Evolutionary conservation across 345 rosid species (phyloP).

Genomic region (Physaria fendleri): DNA sequence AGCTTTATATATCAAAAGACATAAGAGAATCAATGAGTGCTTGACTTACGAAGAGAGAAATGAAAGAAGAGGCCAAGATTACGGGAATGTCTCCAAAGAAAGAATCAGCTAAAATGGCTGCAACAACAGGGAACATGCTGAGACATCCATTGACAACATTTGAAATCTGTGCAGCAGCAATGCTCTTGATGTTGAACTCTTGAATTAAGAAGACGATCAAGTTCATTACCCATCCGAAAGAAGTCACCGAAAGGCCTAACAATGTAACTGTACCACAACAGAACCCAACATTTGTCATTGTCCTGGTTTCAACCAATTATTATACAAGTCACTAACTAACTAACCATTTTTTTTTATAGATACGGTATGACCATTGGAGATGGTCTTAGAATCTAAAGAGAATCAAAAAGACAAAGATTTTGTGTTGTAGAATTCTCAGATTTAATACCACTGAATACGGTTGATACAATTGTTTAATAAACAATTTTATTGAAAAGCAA

Average conservation of each 20-base stretch:
- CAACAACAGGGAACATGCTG: constrained; percentile 31
- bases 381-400: too few relatives aligned
- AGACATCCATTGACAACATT: constrained; percentile 26
- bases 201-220: constrained; percentile 33
- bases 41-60: constrained; percentile 32
- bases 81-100: constrained; percentile 30
- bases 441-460: too few relatives aligned
- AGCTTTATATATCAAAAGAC: neutral
- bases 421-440: too few relatives aligned
- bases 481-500: too few relatives aligned
- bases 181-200: constrained; percentile 35
- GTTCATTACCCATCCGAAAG: constrained; percentile 38
- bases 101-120: constrained; percentile 47
- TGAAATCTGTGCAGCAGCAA: constrained; percentile 37
- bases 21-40: neutral
- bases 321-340: too few relatives aligned
- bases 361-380: too few relatives aligned
- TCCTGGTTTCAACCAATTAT: too few relatives aligned
- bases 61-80: constrained; percentile 26
- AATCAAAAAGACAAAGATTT: too few relatives aligned
- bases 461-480: too few relatives aligned
- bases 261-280: constrained; percentile 30
- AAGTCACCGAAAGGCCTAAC: constrained; percentile 31
- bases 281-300: too few relatives aligned
- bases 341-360: too few relatives aligned